Conservation (phyloP, 768 basidiomycete genomes). For the Suillus clintonianus region DNA sequence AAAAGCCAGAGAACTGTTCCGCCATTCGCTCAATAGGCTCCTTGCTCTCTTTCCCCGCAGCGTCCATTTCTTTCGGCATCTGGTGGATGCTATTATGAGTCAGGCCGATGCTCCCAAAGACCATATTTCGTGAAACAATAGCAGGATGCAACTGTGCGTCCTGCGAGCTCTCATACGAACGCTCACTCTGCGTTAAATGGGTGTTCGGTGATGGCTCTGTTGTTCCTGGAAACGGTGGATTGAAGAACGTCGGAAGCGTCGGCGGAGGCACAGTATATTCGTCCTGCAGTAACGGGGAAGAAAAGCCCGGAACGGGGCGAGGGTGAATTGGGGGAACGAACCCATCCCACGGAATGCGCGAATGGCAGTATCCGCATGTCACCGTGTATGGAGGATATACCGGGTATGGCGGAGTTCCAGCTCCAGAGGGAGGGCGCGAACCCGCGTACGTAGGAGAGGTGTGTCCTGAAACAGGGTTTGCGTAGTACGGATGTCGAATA, state of each 20-base stretch:
- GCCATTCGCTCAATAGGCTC: slow-evolving; percentile 17
- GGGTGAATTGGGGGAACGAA: background rate
- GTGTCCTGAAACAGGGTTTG: slow-evolving; percentile 23
- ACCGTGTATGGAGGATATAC: slow-evolving; percentile 35
- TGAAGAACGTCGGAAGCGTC: background rate
- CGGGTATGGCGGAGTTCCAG: slow-evolving; percentile 36
- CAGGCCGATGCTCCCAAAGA: slow-evolving; percentile 54
- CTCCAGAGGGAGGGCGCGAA: slow-evolving; percentile 22
- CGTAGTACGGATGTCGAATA: slow-evolving; percentile 21
- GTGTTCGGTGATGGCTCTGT: background rate
- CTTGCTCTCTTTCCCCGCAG: slow-evolving; percentile 9
- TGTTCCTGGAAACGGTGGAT: background rate
- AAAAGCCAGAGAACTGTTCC: slow-evolving; percentile 40
- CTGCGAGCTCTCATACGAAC: background rate
- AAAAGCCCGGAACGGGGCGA: background rate
- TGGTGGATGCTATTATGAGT: slow-evolving; percentile 5
- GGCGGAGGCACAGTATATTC: background rate
- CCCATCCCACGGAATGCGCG: slow-evolving; percentile 42
- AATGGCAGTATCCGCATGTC: slow-evolving; percentile 35
- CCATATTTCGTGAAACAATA: slow-evolving; percentile 32
- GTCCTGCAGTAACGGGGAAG: slow-evolving; percentile 5
- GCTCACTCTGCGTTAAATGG: background rate
- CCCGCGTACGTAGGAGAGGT: slow-evolving; percentile 24
- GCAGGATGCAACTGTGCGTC: background rate
- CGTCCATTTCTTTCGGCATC: slow-evolving; percentile 2